Percentiles rank a stretch among this genome's conserved stretches.
phyloP scores from a whole-genome alignment of 495 filamentous ascomycete genomes.

The Hamigera avellanea region DNA sequence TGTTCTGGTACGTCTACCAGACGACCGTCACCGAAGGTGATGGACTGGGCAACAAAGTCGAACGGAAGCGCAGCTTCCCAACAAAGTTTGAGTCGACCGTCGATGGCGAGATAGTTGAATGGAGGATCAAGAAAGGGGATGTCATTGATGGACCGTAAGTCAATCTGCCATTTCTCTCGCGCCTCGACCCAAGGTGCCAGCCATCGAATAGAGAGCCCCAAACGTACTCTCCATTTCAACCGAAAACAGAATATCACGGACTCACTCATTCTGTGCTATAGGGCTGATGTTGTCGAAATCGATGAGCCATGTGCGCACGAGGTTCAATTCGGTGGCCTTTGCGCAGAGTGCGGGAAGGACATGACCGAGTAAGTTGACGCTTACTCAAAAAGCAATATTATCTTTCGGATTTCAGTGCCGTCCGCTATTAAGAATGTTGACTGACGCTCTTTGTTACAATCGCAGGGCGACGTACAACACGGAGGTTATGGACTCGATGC shows the following conservation, averaged over 20 bases:
- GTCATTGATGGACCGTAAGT: constrained; percentile 45
- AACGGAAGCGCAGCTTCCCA: constrained; percentile 60
- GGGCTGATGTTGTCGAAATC: constrained; percentile 57
- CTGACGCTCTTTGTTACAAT: constrained; percentile 2
- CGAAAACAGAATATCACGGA: background rate
- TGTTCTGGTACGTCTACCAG: constrained; percentile 80
- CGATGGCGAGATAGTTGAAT: constrained; percentile 64
- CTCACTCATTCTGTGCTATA: constrained; percentile 12
- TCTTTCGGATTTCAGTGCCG: background rate
- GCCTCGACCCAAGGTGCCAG: background rate
- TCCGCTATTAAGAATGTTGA: background rate
- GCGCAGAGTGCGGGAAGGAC: constrained; percentile 87
- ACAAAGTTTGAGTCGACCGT: constrained; percentile 69
- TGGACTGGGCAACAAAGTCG: constrained; percentile 49
- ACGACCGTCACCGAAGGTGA: constrained; percentile 63
- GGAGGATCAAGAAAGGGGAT: constrained; percentile 64
- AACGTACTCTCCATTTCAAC: too few species aligned
- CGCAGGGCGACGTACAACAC: constrained; percentile 47
- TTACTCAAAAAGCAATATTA: background rate
- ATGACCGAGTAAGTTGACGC: constrained; percentile 63
- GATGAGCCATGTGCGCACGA: constrained; percentile 88
- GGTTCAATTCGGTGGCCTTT: constrained; percentile 82
- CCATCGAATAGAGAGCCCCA: too few species aligned
- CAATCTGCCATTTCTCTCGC: background rate
- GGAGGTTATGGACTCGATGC: constrained; percentile 49